These are phyloP conservation scores for Boletus tylopilopsis DNA, from an alignment of 768 basidiomycete genomes.

Conservation along the genomic window DNA sequence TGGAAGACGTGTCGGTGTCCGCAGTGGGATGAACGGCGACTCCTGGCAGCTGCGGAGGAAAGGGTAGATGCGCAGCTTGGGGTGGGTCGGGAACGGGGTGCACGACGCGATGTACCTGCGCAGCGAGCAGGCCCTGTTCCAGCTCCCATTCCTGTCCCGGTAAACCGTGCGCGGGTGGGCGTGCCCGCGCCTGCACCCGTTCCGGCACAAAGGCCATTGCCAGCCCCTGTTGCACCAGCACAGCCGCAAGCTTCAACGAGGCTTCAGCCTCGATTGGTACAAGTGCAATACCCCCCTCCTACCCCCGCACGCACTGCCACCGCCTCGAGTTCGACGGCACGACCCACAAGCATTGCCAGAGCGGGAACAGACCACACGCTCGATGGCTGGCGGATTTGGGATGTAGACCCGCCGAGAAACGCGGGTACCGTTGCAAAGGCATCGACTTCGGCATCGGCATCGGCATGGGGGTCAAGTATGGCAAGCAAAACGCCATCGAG, in stretches of 20 bases:
- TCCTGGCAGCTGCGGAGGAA: constrained; percentile 40
- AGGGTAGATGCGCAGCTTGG: constrained; percentile 41
- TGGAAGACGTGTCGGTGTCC: constrained; percentile 67
- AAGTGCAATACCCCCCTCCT: not conserved
- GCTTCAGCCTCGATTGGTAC: no score
- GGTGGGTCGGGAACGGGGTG: constrained; percentile 27
- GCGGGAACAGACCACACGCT: not conserved
- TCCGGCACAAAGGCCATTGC: not conserved
- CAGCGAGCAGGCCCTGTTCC: not conserved
- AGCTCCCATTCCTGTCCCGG: not conserved
- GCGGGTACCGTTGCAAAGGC: not conserved
- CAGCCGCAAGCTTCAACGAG: not conserved
- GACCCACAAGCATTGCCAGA: not conserved
- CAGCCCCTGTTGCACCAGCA: not conserved
- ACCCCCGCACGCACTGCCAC: constrained; percentile 2
- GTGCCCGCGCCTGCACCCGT: not conserved
- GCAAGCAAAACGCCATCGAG: not conserved
- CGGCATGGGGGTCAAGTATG: not conserved
- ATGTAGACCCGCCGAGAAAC: not conserved
- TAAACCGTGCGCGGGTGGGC: not conserved
- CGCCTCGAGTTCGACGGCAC: not conserved
- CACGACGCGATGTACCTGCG: constrained; percentile 29
- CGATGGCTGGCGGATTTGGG: not conserved
- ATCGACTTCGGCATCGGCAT: not conserved
- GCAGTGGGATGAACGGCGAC: constrained; percentile 58